Conservation (phyloP, 148 eudicot species). For the Polygonum maritimum region DNA sequence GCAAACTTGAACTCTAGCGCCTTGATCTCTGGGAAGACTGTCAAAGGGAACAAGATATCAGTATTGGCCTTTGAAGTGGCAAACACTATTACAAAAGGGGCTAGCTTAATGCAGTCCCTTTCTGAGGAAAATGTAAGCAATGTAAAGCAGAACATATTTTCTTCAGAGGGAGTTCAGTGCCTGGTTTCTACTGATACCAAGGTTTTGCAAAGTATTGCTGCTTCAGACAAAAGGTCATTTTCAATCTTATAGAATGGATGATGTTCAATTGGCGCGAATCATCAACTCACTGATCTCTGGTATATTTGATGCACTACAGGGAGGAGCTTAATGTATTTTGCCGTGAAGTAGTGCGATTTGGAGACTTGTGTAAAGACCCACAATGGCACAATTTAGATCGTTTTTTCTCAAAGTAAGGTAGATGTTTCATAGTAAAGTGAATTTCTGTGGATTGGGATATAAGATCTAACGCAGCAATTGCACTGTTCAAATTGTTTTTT, state of each 20-base stretch:
- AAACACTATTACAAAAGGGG: constrained; percentile 83
- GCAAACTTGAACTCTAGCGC: constrained; percentile 73
- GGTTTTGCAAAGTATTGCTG: constrained; percentile 66
- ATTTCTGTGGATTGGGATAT: background rate
- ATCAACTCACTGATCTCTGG: background rate
- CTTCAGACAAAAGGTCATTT: constrained; percentile 73
- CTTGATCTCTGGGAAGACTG: constrained; percentile 51
- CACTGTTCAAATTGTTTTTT: background rate
- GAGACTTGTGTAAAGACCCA: constrained; percentile 89
- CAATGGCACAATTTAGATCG: constrained; percentile 91
- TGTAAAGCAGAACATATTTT: constrained; percentile 51
- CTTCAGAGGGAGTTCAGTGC: constrained; percentile 61
- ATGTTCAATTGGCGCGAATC: background rate
- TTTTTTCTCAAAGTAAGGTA: constrained; percentile 68
- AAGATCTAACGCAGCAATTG: background rate
- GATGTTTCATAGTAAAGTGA: background rate
- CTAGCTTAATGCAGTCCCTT: constrained; percentile 66
- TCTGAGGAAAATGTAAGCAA: constrained; percentile 55
- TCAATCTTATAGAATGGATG: background rate
- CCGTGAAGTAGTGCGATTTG: constrained; percentile 87
- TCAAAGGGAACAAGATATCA: constrained; percentile 64
- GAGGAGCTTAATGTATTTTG: constrained; percentile 37
- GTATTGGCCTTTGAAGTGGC: constrained; percentile 94
- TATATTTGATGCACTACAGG: constrained; percentile 1
- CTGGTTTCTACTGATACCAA: constrained; percentile 71